These are phyloP conservation scores for Suillus discolor DNA, from an alignment of 768 basidiomycete species.

Conservation along the genomic window DNA sequence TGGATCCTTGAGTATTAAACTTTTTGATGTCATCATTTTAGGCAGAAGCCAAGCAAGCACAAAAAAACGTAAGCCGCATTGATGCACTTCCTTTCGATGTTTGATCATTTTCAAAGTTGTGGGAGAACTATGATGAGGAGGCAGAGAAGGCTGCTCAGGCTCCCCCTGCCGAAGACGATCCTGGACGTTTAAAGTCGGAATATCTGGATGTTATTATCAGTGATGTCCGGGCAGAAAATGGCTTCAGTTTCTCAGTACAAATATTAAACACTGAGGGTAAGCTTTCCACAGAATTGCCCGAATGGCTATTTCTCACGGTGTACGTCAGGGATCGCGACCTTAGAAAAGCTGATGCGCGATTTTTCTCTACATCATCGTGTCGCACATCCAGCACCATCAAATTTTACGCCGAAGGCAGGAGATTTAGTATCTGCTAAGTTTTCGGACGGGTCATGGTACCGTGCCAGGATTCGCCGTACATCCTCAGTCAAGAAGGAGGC, in stretches of 20 bases:
- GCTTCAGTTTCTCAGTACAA: conserved; percentile 91
- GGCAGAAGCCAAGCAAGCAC: conserved; percentile 81
- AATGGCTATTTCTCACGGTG: conserved; percentile 4
- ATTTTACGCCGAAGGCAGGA: conserved; percentile 79
- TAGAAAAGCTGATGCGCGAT: conserved; percentile 94
- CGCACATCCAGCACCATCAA: conserved; percentile 54
- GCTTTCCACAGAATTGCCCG: conserved; percentile 16
- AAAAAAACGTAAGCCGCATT: conserved; percentile 65
- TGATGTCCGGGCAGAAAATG: conserved; percentile 73
- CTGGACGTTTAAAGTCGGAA: conserved; percentile 70
- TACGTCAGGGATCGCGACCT: conserved; percentile 75
- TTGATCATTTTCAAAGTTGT: conserved; percentile 56
- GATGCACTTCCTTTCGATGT: conserved; percentile 5
- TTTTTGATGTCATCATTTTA: conserved; percentile 28
- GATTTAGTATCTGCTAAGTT: conserved; percentile 96
- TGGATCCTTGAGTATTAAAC: not conserved
- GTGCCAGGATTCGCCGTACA: conserved; percentile 86
- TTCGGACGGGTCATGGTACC: conserved; percentile 94
- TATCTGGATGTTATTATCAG: conserved; percentile 94
- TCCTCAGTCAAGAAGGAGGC: conserved; percentile 92
- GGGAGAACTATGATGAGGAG: conserved; percentile 81
- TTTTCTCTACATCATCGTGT: conserved; percentile 86
- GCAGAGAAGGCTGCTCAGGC: conserved; percentile 58
- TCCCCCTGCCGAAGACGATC: conserved; percentile 44
- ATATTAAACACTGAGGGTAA: conserved; percentile 88